Evolutionary conservation across 1,284 basidiomycete species (phyloP), one percentile per base, ranked within the genome.

Genomic region (Polyporus tsugae): DNA sequence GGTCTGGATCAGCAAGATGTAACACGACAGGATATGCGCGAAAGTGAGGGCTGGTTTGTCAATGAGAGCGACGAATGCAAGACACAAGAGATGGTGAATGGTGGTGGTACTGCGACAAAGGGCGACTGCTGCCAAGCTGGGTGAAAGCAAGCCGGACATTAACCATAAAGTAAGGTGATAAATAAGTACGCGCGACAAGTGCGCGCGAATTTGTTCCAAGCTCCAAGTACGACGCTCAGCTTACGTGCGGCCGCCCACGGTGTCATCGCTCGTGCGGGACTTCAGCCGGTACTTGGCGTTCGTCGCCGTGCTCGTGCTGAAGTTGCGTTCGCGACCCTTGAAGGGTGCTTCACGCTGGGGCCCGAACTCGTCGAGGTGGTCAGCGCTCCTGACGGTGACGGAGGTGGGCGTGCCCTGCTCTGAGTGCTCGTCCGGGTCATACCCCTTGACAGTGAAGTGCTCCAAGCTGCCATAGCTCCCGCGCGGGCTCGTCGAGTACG

Each of bases 401-500:
- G 76, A 62, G 4, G 75, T 77, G 7, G 77, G 78, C 19, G 78
- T 78, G 29, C 73, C 74, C 59, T 71, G 71, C 25, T 77, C 75
- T 62, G 71, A 74, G 13, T 25, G 35, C 22, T 75, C 75, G 61
- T 70, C 71, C 17, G 64, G 57, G 10, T 70, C 70, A 57, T 75
- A 71, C 29, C 69, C 67, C 64, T 73, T 71, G 13, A 60, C 67
- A 17, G 65, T 63, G 63, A 64, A 69, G 46, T 75, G 72, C 62
- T 79, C 78, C 65, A 79, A 72, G 71, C 76, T 77, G 69, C 77
- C 76, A 65, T 88, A 89, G 74, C 89, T 91, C 61, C 82, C 86
- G 2, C 91, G 85, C 13, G 92, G 91, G 74, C 91, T 92, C 1
- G 85, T 80, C 5, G 92, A 93, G 78, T 92, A 94, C 46, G 93